These are phyloP conservation scores for Westerdykella aurantiaca DNA, from an alignment of 2,329 filamentous ascomycete genomes.

Conservation along the genomic window DNA sequence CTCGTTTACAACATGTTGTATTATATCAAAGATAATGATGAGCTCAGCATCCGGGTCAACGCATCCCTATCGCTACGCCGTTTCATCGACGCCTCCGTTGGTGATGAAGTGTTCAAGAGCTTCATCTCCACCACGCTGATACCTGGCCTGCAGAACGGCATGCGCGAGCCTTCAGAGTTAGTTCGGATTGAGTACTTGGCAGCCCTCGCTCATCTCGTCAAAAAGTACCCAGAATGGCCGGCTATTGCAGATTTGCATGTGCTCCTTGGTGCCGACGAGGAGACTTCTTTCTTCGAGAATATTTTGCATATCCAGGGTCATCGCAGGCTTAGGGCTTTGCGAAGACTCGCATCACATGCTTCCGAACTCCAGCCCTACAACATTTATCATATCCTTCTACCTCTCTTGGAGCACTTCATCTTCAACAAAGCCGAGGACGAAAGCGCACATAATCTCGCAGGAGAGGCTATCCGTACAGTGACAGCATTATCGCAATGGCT, in stretches of 20 bases:
- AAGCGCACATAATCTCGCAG: slow-evolving; percentile 70
- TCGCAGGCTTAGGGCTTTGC: slow-evolving; percentile 75
- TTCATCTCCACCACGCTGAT: slow-evolving; percentile 63
- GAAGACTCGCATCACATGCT: slow-evolving; percentile 66
- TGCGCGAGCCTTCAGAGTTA: slow-evolving; percentile 73
- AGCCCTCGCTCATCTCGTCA: slow-evolving; percentile 72
- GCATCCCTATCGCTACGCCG: slow-evolving; percentile 74
- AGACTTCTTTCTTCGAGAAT: slow-evolving; percentile 86
- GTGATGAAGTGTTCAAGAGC: slow-evolving; percentile 48
- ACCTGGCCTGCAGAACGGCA: slow-evolving; percentile 69
- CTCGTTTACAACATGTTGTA: slow-evolving; percentile 85
- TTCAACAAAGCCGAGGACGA: slow-evolving; percentile 78
- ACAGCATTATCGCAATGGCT: slow-evolving; percentile 67
- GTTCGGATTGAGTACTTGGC: slow-evolving; percentile 77
- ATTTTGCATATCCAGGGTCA: slow-evolving; percentile 85
- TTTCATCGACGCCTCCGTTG: slow-evolving; percentile 60
- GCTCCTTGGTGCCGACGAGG: slow-evolving; percentile 68
- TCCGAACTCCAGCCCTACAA: slow-evolving; percentile 68
- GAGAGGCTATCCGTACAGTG: slow-evolving; percentile 78
- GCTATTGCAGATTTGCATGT: slow-evolving; percentile 67
- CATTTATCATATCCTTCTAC: slow-evolving; percentile 80
- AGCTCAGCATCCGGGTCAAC: slow-evolving; percentile 78
- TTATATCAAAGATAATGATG: slow-evolving; percentile 78
- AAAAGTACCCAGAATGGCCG: slow-evolving; percentile 62
- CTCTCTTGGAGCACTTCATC: slow-evolving; percentile 88